Evolutionary conservation across 495 filamentous ascomycete species (phyloP), one percentile per base, ranked within the genome.

Genomic region (Aeminium ludgeri): DNA sequence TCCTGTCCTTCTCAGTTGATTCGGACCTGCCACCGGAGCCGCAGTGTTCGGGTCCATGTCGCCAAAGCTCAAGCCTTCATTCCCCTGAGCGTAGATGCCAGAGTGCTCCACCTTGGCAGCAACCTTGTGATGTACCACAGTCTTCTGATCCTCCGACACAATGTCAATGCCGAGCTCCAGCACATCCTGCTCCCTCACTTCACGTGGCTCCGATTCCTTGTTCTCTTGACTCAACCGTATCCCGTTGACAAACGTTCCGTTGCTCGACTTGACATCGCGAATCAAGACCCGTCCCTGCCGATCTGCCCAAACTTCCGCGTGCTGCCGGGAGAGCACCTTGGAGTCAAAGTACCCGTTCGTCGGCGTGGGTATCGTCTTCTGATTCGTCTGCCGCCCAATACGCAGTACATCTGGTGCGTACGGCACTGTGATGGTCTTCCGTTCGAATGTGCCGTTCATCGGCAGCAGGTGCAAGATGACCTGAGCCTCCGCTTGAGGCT

Each of bases 231-330:
- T 95, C 36, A 97, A 56, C 18, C 89, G 74, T 13, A 76, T 69
- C n/a, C 83, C 85, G 44, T 95, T 97, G 39, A 97, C 86, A 59
- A 97, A 97, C 0, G 89, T 97, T 30, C 89, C 89, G 52, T 97
- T 97, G 2, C 89, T 96, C 3, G 89, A 96, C 58, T 94, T 96
- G 48, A 97, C 80, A 62, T 97, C 89, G 27, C 85, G 76, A 51
- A 97, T 96, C 75, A 77, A 96, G 39, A 97, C 76, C 54, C 89
- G 92, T 11, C 89, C 87, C 47, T 68, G 70, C 41, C 76, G 69
- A 38, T 95, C 86, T 17, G 87, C 87, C 83, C 84, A 97, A 13
- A 96, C 74, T 48, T 97, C 89, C 12, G 89, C 89, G 61, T 97
- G 89, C 58, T 94, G 86, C 44, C 89, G 69, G 27, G 87, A 95